Conservation (phyloP, 164 flowering plant genomes). For the Nelumbo lutea region DNA sequence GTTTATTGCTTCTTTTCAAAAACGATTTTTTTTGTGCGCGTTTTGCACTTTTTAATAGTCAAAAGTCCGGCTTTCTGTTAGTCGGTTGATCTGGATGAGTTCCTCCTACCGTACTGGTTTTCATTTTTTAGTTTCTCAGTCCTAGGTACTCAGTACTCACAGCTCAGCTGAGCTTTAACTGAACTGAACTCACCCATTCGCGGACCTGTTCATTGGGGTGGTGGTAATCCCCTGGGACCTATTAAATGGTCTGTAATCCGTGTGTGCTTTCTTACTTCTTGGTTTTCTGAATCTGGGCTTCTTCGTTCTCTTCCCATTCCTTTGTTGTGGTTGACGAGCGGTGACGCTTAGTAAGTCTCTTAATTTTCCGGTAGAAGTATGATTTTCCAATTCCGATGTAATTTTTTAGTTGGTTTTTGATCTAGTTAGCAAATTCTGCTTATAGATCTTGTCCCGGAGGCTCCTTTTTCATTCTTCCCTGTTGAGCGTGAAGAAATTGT, state of each 20-base stretch:
- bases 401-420: conserved; percentile 13
- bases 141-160: not conserved
- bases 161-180: not conserved
- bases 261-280: not conserved
- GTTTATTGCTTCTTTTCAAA: no score
- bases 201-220: not conserved
- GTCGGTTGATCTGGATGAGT: not conserved
- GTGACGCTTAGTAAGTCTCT: not conserved
- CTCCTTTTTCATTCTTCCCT: conserved; percentile 5
- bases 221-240: not conserved
- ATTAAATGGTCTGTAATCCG: conserved; percentile 7
- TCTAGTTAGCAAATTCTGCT: conserved; percentile 12
- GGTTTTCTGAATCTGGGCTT: conserved; percentile 9
- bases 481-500: not conserved
- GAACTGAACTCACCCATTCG: not conserved
- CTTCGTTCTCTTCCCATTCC: not conserved
- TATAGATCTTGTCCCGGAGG: conserved; percentile 5
- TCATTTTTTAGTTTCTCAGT: conserved; percentile 4
- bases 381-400: not conserved
- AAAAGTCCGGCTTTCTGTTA: not conserved
- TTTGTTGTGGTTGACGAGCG: not conserved
- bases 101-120: not conserved
- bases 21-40: not conserved
- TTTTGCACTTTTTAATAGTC: not conserved
- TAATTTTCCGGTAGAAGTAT: not conserved